Percentiles rank a stretch among this genome's conserved stretches.
Conservation (phyloP, 176 grass and related monocot genomes). For the Triticum urartu region DNA sequence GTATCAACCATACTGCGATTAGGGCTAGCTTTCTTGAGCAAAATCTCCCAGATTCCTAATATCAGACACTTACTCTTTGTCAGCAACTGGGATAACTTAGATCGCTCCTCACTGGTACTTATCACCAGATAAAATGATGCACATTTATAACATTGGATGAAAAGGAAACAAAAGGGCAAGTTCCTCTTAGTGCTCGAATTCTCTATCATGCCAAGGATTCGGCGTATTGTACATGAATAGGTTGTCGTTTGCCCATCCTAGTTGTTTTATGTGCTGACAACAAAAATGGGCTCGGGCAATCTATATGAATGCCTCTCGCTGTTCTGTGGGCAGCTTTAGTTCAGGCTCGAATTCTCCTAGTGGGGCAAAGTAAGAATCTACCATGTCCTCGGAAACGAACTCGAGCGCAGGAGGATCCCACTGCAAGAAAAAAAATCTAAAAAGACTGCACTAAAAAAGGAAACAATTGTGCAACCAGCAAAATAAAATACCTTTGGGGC, state of each 20-base stretch:
- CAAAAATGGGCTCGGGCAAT: background rate
- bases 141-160: background rate
- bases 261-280: conserved; percentile 11
- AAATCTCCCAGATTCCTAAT: background rate
- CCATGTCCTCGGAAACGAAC: conserved; percentile 77
- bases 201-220: background rate
- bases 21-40: background rate
- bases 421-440: conserved; percentile 41
- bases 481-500: conserved; percentile 69
- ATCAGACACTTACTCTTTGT: background rate
- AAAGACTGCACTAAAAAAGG: background rate
- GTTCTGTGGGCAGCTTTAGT: conserved; percentile 74
- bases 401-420: conserved; percentile 92
- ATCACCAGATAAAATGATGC: background rate
- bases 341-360: conserved; percentile 75
- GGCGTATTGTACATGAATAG: conserved; percentile 12
- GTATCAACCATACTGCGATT: background rate
- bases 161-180: background rate
- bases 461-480: background rate
- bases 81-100: background rate
- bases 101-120: background rate
- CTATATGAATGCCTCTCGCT: conserved; percentile 73
- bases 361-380: conserved; percentile 72
- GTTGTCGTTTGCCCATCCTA: background rate
- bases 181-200: background rate